Conservation (phyloP, 768 basidiomycete species). For the Podaxis pistillaris region DNA sequence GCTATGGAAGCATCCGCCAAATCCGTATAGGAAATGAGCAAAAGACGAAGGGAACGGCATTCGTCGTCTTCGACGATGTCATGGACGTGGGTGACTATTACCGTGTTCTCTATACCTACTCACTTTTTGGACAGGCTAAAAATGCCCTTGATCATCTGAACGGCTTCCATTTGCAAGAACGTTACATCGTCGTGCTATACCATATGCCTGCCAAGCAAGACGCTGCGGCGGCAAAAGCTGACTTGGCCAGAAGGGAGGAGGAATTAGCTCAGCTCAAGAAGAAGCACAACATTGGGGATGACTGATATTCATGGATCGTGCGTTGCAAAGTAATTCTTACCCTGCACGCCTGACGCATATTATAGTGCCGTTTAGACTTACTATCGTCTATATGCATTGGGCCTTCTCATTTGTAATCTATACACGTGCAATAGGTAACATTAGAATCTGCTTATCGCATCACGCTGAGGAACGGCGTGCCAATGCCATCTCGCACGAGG, state of each 20-base stretch:
- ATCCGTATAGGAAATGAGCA: slow-evolving; percentile 89
- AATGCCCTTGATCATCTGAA: slow-evolving; percentile 96
- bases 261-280: slow-evolving; percentile 85
- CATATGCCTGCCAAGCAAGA: slow-evolving; percentile 98
- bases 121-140: slow-evolving; percentile 64
- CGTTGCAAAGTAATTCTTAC: not conserved
- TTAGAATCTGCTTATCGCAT: not conserved
- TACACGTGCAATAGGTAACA: not conserved
- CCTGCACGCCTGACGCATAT: not conserved
- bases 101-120: slow-evolving; percentile 2
- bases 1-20: slow-evolving; percentile 95
- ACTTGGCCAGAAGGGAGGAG: slow-evolving; percentile 87
- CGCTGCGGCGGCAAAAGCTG: slow-evolving; percentile 89
- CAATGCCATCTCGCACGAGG: slow-evolving; percentile 36
- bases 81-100: slow-evolving; percentile 70
- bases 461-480: slow-evolving; percentile 15
- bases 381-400: slow-evolving; percentile 1
- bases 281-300: slow-evolving; percentile 81
- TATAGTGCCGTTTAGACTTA: not conserved
- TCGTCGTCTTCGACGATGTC: slow-evolving; percentile 94
- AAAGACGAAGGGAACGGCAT: slow-evolving; percentile 95
- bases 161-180: slow-evolving; percentile 96
- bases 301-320: slow-evolving; percentile 32
- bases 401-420: slow-evolving; percentile 3
- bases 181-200: slow-evolving; percentile 97